Base-by-base conservation (phyloP, 352 stramenopile species). In the Phytophthora melonis region DNA sequence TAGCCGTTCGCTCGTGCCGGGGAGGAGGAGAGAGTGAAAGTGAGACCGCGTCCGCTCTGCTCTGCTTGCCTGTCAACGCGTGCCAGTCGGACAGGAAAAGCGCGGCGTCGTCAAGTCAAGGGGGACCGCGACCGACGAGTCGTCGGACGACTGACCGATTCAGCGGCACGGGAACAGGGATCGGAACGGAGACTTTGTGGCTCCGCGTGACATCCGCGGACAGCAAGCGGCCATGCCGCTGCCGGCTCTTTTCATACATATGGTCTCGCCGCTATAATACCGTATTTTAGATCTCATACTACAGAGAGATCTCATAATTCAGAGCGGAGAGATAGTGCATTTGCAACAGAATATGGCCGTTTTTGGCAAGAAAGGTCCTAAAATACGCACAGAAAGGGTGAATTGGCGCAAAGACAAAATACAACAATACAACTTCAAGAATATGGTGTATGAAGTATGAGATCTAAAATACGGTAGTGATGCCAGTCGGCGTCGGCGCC, bases 1-100 rank as follows among this genome's bases (percentile, higher is more conserved):
- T 63, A 59, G 36, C 53, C n/a, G n/a, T 47, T 74, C 56, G 68
- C 54, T 60, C 8, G 39, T 41, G 64, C 55, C 43, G 45, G 23
- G 58, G 41, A 59, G 66, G 50, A 50, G 66, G 66, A 43, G 66
- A 78, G 70, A 78, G 60, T 71, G 59, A 74, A 67, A 78, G 66
- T 78, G 66, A 74, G 65, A 39, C 32, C 32, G 34, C 18, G 50
- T 7, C 2, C 23, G 23, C 23, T 25, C 23, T 25, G 23, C 23
- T 25, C 23, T 25, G 53, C 23, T 41, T 67, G 65, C 34, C 30
- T 65, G 49, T 60, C 49, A 55, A 53, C 41, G 25, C 27, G 27
- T 56, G 34, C 56, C 57, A 72, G 65, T 61, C 68, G 68, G 68
- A 76, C 69, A 64, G 68, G 49, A 70, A 66, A 71, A 65, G 41